Evolutionary conservation across 768 basidiomycete genomes (phyloP).

Genomic region (Fistulinella prunicolor): DNA sequence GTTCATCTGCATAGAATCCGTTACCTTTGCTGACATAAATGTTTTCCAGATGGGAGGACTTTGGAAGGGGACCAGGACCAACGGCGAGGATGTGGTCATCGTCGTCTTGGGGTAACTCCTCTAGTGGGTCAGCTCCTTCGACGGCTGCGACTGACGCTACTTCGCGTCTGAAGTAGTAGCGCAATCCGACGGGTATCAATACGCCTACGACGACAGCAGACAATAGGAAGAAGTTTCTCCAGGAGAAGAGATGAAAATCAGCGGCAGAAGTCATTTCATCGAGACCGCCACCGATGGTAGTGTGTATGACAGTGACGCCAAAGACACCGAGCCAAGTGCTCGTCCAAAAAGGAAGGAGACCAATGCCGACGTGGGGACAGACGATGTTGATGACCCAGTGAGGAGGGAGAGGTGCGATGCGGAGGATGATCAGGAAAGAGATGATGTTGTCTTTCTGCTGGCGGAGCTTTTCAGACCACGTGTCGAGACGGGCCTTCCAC

Average conservation of each 20-base stretch:
- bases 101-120: conserved; percentile 32
- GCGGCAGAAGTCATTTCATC: conserved; percentile 94
- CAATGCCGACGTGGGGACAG: conserved; percentile 90
- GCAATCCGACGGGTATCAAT: conserved; percentile 88
- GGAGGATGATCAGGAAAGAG: conserved; percentile 90
- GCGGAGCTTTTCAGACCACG: conserved; percentile 75
- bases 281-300: conserved; percentile 88
- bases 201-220: conserved; percentile 86
- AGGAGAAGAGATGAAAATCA: conserved; percentile 92
- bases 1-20: conserved; percentile 38
- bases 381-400: conserved; percentile 96
- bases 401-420: conserved; percentile 91
- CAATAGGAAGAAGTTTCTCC: conserved; percentile 84
- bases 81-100: conserved; percentile 54
- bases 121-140: conserved; percentile 34
- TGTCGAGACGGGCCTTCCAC: conserved; percentile 80
- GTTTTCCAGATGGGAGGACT: conserved; percentile 31
- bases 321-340: conserved; percentile 89
- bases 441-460: conserved; percentile 82
- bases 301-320: conserved; percentile 91
- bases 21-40: conserved; percentile 39
- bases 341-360: conserved; percentile 81
- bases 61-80: conserved; percentile 47
- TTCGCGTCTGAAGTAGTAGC: conserved; percentile 76
- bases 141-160: conserved; percentile 40